Base-by-base conservation (phyloP, 345 rosid genomes). In the Pseudoturritis turrita region DNA sequence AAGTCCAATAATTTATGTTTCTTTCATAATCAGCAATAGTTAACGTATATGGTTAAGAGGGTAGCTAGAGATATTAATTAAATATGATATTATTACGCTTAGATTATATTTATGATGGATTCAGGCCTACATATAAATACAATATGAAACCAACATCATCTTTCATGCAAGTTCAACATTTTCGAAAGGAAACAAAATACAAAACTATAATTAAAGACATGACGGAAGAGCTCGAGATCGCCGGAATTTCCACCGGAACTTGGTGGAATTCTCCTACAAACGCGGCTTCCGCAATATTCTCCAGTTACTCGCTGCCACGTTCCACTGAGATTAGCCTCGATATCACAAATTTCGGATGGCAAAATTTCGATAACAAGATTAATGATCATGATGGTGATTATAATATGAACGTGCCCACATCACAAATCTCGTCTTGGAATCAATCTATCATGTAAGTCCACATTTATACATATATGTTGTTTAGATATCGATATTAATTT, bases 221-320 rank as follows among this genome's bases (percentile, higher is more conserved):
- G 98, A 91, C 91, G 6, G 90, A 86, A 70, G 96, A 92, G 70
- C 87, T 86, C 76, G 85, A 80, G 73, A 84, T 82, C 44, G 65
- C 70, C 28, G 88, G 87, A 62, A 79, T 87, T 72, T 86, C 87
- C 53, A 85, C 88, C 51, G 90, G 79, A 6, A 81, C 78, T 71
- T 90, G 93, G 96, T 86, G 96, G 98, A 85, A 74, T 61, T 46
- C 86, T 4, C 56, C 86, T 10, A 75, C 76, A 58, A 78, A 67
- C 69, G 15, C 78, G 53, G 67, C 62, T 6, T 0, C 46, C 19
- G 7, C n/a, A n/a, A n/a, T 67, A 28, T 61, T 40, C 53, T 23
- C 62, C 23, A 49, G 68, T 41, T 68, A 60, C 70, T 62, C 65
- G 12, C 11, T 69, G 23, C 71, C 74, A 53, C 37, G 44, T 25